These are phyloP conservation scores for Thraustochytrium sp. DNA, from an alignment of 352 stramenopile genomes.

Conservation along the genomic window DNA sequence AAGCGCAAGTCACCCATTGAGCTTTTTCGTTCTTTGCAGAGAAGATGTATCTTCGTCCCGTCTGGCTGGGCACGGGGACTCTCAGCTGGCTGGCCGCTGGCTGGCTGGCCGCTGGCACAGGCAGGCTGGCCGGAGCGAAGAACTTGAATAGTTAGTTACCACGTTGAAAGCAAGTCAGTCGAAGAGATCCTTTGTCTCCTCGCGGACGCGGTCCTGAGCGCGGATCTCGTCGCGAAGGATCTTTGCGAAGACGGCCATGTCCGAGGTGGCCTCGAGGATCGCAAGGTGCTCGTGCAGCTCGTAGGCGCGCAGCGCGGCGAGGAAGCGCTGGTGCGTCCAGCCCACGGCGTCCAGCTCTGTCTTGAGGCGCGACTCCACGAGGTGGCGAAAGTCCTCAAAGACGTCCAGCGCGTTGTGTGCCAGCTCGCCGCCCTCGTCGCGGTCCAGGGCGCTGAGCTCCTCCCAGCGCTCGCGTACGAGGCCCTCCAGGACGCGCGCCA, in stretches of 20 bases:
- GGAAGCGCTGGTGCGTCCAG: not conserved
- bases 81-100: no score
- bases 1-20: no score
- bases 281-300: not conserved
- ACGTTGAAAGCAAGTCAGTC: no score
- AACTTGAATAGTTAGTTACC: no score
- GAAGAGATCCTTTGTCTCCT: constrained; percentile 8
- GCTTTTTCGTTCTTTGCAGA: no score
- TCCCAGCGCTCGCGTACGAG: not conserved
- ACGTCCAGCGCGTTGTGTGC: not conserved
- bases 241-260: not conserved
- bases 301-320: not conserved
- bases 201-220: not conserved
- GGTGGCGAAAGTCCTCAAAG: constrained; percentile 5
- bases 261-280: not conserved
- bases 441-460: not conserved
- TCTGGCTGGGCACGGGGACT: no score
- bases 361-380: not conserved
- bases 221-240: not conserved
- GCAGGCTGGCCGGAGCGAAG: no score
- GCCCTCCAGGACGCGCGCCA: not conserved
- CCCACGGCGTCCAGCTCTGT: not conserved
- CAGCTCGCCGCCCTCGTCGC: not conserved
- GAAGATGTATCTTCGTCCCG: no score
- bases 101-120: no score